Evolutionary conservation across 306 rosid genomes (phyloP).

Genomic region (Mimosa pudica): DNA sequence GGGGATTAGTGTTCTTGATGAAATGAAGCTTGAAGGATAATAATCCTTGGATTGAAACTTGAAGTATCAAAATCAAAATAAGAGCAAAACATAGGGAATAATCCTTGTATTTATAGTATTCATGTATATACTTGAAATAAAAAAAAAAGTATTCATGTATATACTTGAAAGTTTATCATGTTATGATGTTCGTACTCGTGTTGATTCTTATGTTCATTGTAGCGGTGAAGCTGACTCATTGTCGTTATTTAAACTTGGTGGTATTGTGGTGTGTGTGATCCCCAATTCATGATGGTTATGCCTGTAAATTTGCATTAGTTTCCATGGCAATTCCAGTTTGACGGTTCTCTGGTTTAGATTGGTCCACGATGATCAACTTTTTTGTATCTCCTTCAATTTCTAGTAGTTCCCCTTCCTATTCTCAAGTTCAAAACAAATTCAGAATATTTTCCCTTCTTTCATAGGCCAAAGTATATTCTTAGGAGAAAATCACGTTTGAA

Average conservation of each 20-base stretch:
- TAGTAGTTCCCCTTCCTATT: neutral
- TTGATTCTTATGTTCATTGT: neutral
- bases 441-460: neutral
- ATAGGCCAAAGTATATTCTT: no score
- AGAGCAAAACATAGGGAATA: no score
- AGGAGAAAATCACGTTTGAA: no score
- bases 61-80: no score
- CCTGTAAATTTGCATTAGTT: neutral
- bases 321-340: neutral
- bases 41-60: no score
- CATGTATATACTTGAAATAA: no score
- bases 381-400: neutral
- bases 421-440: neutral
- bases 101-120: no score
- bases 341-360: neutral
- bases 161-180: neutral
- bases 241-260: neutral
- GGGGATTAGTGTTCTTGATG: no score
- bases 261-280: neutral
- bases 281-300: no score
- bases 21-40: no score
- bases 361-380: neutral
- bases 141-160: no score
- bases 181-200: neutral
- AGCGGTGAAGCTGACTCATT: neutral